phyloP scores from a whole-genome alignment of 345 rosid species.

The Diplotaxis tenuifolia region DNA sequence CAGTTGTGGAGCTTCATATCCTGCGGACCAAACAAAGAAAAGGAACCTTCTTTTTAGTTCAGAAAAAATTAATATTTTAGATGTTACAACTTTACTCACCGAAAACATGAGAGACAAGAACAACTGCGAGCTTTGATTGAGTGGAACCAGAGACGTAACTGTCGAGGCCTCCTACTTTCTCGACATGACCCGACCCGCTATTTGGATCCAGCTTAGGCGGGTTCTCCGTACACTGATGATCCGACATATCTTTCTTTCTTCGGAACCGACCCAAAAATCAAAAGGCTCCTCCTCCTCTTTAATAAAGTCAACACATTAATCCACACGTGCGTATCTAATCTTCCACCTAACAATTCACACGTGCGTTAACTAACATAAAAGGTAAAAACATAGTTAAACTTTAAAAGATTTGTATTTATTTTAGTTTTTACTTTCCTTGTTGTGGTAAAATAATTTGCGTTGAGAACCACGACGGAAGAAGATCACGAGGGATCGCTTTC shows the following conservation, averaged over 20 bases:
- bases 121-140: slow-evolving; percentile 52
- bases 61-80: background rate
- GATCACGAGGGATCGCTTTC: slow-evolving; percentile 21
- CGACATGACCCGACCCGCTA: slow-evolving; percentile 59
- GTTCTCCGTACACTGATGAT: slow-evolving; percentile 55
- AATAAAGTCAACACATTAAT: no score
- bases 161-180: slow-evolving; percentile 59
- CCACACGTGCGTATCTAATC: slow-evolving; percentile 1
- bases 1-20: slow-evolving; percentile 78
- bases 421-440: background rate
- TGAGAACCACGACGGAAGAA: slow-evolving; percentile 8
- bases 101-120: slow-evolving; percentile 62
- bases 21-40: slow-evolving; percentile 39
- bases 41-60: background rate
- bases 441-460: background rate
- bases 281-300: background rate
- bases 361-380: no score
- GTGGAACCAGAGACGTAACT: slow-evolving; percentile 59
- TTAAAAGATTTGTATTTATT: background rate
- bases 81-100: slow-evolving; percentile 40
- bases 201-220: slow-evolving; percentile 58
- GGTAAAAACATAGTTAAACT: no score
- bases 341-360: background rate
- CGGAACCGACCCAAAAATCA: background rate
- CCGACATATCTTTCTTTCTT: slow-evolving; percentile 44